These are phyloP conservation scores for Termitomyces titanicus DNA, from an alignment of 768 basidiomycete genomes.

Conservation along the genomic window DNA sequence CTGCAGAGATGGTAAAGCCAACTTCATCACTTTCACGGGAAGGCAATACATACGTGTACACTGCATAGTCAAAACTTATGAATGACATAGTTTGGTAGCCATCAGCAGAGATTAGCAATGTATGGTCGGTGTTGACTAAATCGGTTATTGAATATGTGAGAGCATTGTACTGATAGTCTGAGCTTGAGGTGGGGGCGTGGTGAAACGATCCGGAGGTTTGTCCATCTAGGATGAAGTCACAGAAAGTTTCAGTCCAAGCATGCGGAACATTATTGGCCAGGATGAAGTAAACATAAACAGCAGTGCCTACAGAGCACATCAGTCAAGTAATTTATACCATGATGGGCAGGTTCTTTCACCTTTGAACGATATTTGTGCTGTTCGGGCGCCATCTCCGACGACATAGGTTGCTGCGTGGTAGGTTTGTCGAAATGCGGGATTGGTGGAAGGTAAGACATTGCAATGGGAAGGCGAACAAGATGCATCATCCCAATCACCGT, in stretches of 20 bases:
- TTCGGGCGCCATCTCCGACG: background rate
- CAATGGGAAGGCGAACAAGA: constrained; percentile 5
- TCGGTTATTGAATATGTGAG: constrained; percentile 25
- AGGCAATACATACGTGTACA: constrained; percentile 31
- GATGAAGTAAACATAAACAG: constrained; percentile 35
- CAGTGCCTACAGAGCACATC: constrained; percentile 25
- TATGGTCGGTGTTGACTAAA: constrained; percentile 26
- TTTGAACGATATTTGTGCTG: constrained; percentile 11
- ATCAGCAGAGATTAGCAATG: constrained; percentile 27
- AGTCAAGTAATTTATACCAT: background rate
- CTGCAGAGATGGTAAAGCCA: background rate
- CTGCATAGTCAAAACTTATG: constrained; percentile 38
- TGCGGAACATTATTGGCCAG: constrained; percentile 21
- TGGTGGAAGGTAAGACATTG: background rate
- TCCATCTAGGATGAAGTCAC: constrained; percentile 33
- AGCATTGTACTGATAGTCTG: constrained; percentile 26
- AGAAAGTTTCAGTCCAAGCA: constrained; percentile 19
- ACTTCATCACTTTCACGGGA: background rate
- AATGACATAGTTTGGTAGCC: constrained; percentile 25
- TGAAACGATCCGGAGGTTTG: constrained; percentile 15
- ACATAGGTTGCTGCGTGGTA: constrained; percentile 21
- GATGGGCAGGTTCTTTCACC: constrained; percentile 1
- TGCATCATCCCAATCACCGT: constrained; percentile 14
- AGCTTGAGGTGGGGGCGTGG: constrained; percentile 23
- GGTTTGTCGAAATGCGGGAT: constrained; percentile 5